These are phyloP conservation scores for Atkinsonella hypoxylon DNA, from an alignment of 2,329 filamentous ascomycete genomes.

Conservation along the genomic window DNA sequence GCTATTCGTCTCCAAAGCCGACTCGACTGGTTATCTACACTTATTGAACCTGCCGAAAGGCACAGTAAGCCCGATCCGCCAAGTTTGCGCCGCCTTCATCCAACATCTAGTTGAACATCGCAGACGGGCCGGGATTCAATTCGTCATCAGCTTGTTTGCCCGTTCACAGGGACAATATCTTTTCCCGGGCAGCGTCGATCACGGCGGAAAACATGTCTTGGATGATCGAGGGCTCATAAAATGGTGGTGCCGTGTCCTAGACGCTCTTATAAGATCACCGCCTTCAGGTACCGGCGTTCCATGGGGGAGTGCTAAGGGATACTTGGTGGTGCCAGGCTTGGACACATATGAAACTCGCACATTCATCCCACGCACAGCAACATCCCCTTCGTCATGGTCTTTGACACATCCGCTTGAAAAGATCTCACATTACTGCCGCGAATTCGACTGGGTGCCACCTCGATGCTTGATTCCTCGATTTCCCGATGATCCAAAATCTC, in stretches of 20 bases:
- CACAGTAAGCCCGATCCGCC: slow-evolving; percentile 60
- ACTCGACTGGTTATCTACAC: slow-evolving; percentile 81
- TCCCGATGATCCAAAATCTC: slow-evolving; percentile 88
- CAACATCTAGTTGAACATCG: slow-evolving; percentile 58
- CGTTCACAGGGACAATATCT: slow-evolving; percentile 87
- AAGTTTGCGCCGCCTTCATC: slow-evolving; percentile 64
- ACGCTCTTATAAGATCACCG: slow-evolving; percentile 53
- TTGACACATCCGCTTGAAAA: slow-evolving; percentile 59
- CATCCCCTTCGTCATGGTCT: slow-evolving; percentile 46
- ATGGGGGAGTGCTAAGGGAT: slow-evolving; percentile 52
- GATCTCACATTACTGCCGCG: slow-evolving; percentile 49
- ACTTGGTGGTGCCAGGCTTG: slow-evolving; percentile 77
- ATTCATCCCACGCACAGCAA: slow-evolving; percentile 50
- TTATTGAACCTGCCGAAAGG: slow-evolving; percentile 50
- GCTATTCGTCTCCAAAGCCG: slow-evolving; percentile 91
- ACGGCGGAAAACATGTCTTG: slow-evolving; percentile 75
- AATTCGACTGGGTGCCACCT: slow-evolving; percentile 53
- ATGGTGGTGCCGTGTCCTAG: slow-evolving; percentile 89
- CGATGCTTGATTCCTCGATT: slow-evolving; percentile 81
- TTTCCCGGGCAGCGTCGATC: slow-evolving; percentile 83
- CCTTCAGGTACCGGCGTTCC: slow-evolving; percentile 18
- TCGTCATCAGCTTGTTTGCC: slow-evolving; percentile 83
- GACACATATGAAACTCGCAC: slow-evolving; percentile 70
- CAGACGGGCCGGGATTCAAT: slow-evolving; percentile 50
- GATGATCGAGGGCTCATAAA: slow-evolving; percentile 82